A percentile compares a stretch with the other conserved stretches of the same genome.
Conservation (phyloP, 2,329 filamentous ascomycete genomes). For the Neoascochyta sp. region DNA sequence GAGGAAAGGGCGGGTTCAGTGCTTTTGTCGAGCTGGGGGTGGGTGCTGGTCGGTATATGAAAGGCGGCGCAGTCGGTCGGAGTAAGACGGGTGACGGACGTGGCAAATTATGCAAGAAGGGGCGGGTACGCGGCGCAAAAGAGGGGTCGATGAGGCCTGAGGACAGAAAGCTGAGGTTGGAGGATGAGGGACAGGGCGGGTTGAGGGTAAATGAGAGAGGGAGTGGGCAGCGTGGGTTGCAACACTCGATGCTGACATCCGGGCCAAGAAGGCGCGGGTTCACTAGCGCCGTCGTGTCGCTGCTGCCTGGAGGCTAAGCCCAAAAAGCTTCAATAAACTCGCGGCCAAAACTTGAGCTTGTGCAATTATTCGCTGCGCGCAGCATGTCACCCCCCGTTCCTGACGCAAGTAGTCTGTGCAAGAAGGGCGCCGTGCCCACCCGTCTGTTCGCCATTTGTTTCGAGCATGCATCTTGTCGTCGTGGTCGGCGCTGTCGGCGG, state of each 20-base stretch:
- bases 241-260: constrained; percentile 10
- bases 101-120: constrained; percentile 22
- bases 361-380: constrained; percentile 21
- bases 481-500: constrained; percentile 2
- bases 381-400: constrained; percentile 12
- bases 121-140: constrained; percentile 18
- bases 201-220: constrained; percentile 17
- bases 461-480: constrained; percentile 8
- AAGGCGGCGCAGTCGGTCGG: constrained; percentile 34
- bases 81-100: constrained; percentile 27
- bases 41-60: constrained; percentile 25
- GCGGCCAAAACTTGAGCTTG: constrained; percentile 16
- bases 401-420: constrained; percentile 13
- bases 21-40: constrained; percentile 17
- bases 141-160: constrained; percentile 28
- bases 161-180: constrained; percentile 17
- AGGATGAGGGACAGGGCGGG: constrained; percentile 18
- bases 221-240: constrained; percentile 7
- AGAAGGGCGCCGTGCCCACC: constrained; percentile 8
- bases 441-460: constrained; percentile 9
- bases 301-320: constrained; percentile 28
- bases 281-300: constrained; percentile 10
- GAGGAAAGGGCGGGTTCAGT: constrained; percentile 30
- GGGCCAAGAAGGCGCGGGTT: constrained; percentile 11
- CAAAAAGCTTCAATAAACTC: constrained; percentile 14